Percentiles rank a stretch among this genome's conserved stretches.
These are phyloP conservation scores for Lactarius tabidus DNA, from an alignment of 768 basidiomycete species.

Conservation along the genomic window DNA sequence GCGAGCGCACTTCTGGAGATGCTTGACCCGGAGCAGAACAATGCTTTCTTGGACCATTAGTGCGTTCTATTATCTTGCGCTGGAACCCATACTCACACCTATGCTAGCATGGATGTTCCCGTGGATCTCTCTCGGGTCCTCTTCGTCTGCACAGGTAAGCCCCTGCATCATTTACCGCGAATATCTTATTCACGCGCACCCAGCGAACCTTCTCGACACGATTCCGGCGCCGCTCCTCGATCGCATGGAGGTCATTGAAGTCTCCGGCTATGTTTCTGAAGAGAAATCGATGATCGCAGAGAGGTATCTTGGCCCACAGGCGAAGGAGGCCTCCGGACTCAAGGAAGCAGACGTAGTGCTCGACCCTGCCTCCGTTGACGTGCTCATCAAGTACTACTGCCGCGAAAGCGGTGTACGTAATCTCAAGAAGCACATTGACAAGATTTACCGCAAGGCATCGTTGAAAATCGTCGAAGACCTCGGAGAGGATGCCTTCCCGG, in stretches of 20 bases:
- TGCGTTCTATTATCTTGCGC: conserved; percentile 38
- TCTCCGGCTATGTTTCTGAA: conserved; percentile 90
- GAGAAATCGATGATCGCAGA: conserved; percentile 88
- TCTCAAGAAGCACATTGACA: conserved; percentile 98
- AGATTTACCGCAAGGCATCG: conserved; percentile 98
- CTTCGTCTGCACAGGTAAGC: conserved; percentile 85
- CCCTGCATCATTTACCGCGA: background rate
- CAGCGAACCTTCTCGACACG: conserved; percentile 86
- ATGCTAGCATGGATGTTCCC: conserved; percentile 87
- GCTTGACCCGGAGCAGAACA: conserved; percentile 94
- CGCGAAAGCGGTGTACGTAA: conserved; percentile 96
- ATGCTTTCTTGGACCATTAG: conserved; percentile 93
- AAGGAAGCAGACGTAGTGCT: conserved; percentile 79
- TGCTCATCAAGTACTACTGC: conserved; percentile 94
- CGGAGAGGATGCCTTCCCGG: conserved; percentile 82
- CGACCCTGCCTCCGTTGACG: conserved; percentile 72
- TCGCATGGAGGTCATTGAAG: conserved; percentile 95
- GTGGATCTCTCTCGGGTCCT: conserved; percentile 94
- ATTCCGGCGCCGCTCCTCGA: conserved; percentile 93
- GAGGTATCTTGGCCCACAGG: conserved; percentile 87
- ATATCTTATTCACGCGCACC: conserved; percentile 2
- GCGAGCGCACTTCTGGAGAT: conserved; percentile 88
- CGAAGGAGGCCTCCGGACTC: conserved; percentile 85
- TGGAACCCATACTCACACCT: background rate
- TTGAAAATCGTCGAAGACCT: conserved; percentile 87